A percentile compares a stretch with the other conserved stretches of the same genome.
Evolutionary conservation across 2,329 filamentous ascomycete species (phyloP).

Genomic region (Aspergillus transmontanensis): DNA sequence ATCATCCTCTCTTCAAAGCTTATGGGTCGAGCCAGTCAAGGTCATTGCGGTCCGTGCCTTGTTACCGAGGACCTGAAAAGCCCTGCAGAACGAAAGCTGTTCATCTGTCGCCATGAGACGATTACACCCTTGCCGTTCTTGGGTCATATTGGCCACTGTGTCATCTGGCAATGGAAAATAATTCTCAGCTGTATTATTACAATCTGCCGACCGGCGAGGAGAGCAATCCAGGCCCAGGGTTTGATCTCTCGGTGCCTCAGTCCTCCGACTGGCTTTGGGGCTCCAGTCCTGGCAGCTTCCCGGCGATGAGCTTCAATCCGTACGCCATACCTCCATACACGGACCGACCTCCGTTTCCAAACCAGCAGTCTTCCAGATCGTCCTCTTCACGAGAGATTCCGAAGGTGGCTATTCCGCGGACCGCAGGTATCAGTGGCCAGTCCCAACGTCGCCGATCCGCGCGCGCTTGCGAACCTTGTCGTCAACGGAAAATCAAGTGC

Average conservation of each 20-base stretch:
- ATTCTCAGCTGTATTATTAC: not conserved
- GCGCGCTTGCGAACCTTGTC: conserved; percentile 39
- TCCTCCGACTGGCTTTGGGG: conserved; percentile 18
- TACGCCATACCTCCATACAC: conserved; percentile 8
- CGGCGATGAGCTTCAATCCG: conserved; percentile 10
- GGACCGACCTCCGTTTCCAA: conserved; percentile 1
- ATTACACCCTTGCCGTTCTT: not conserved
- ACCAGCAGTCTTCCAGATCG: conserved; percentile 11
- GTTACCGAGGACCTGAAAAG: not conserved
- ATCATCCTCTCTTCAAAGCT: not conserved
- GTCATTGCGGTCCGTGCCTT: not conserved
- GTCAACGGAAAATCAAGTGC: conserved; percentile 39
- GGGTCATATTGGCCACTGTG: not conserved
- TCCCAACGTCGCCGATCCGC: conserved; percentile 31
- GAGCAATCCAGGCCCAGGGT: not conserved
- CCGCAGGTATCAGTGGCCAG: conserved; percentile 19
- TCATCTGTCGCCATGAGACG: not conserved
- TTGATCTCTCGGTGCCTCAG: not conserved
- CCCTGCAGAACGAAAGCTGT: not conserved
- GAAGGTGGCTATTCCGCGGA: conserved; percentile 36
- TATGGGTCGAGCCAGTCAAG: not conserved
- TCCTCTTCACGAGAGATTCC: conserved; percentile 13
- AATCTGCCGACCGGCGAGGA: not conserved
- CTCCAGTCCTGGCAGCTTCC: conserved; percentile 4
- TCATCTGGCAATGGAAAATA: not conserved